Conservation (phyloP, 139 green algal species). For the Medakamo hakoo region DNA sequence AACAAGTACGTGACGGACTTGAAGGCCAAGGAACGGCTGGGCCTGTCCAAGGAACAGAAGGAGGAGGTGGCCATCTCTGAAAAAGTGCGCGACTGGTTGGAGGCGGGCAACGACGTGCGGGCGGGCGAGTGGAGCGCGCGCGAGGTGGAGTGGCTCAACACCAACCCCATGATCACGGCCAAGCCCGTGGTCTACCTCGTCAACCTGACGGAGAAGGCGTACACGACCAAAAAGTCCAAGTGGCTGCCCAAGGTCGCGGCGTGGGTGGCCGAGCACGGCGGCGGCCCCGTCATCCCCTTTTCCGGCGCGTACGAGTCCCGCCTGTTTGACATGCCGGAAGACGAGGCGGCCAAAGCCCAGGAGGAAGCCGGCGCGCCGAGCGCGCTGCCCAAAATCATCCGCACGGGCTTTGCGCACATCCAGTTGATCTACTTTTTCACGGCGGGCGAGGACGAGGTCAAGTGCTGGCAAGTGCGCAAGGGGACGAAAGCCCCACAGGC, state of each 20-base stretch:
- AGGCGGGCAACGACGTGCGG: constrained; percentile 62
- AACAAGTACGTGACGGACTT: constrained; percentile 6
- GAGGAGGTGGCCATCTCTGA: constrained; percentile 52
- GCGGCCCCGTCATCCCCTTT: constrained; percentile 91
- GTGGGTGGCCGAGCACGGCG: constrained; percentile 74
- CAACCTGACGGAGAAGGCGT: constrained; percentile 83
- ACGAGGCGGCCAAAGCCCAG: constrained; percentile 53
- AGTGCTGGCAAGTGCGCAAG: constrained; percentile 87
- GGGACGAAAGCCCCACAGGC: constrained; percentile 77
- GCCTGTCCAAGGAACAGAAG: constrained; percentile 70
- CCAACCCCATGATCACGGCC: constrained; percentile 56
- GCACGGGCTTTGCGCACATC: constrained; percentile 74
- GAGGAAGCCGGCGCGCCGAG: constrained; percentile 37
- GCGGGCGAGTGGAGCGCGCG: constrained; percentile 63
- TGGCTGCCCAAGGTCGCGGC: constrained; percentile 86
- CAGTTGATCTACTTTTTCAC: constrained; percentile 99
- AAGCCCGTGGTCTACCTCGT: constrained; percentile 96
- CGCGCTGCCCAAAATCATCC: constrained; percentile 91
- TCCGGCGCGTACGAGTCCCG: constrained; percentile 70
- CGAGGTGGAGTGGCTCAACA: constrained; percentile 77
- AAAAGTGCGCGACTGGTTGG: constrained; percentile 38
- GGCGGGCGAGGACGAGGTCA: constrained; percentile 85
- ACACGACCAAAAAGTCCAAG: constrained; percentile 97
- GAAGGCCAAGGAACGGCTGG: constrained; percentile 2
- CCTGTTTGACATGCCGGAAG: constrained; percentile 72